Percentiles rank a stretch among this genome's conserved stretches.
phyloP scores from a whole-genome alignment of 345 rosid genomes.

The Eucalyptus melliodora region DNA sequence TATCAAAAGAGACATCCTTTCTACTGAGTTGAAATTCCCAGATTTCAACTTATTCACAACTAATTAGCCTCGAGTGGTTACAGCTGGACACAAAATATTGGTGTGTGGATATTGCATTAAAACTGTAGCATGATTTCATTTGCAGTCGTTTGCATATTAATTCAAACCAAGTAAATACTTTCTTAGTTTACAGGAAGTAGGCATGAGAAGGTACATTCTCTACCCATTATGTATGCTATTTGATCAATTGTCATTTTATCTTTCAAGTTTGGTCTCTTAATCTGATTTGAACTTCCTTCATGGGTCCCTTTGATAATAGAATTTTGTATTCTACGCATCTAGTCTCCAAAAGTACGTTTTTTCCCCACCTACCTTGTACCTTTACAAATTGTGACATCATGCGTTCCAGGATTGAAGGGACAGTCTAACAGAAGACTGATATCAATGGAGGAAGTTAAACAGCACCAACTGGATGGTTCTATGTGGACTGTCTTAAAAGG shows the following conservation, averaged over 20 bases:
- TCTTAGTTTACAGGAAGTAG: background rate
- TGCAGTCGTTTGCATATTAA: background rate
- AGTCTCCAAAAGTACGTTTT: background rate
- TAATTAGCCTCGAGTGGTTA: background rate
- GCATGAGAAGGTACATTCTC: background rate
- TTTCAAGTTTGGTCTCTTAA: background rate
- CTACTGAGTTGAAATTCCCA: background rate
- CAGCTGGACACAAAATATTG: background rate
- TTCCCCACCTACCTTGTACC: background rate
- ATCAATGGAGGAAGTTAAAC: conserved; percentile 62
- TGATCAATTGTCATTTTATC: background rate
- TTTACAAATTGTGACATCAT: background rate
- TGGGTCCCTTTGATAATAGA: background rate
- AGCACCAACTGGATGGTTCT: conserved; percentile 58
- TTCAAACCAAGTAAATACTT: background rate
- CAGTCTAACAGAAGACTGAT: conserved; percentile 73
- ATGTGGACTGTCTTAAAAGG: conserved; percentile 97
- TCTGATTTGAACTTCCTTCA: background rate
- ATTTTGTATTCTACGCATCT: background rate
- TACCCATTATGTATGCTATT: background rate
- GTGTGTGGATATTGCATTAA: background rate
- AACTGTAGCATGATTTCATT: background rate
- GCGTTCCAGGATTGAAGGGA: conserved; percentile 56
- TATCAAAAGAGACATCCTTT: background rate
- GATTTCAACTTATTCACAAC: background rate